These are phyloP conservation scores for Kazachstania sp. DNA, from an alignment of 1,139 yeast species.

Conservation along the genomic window DNA sequence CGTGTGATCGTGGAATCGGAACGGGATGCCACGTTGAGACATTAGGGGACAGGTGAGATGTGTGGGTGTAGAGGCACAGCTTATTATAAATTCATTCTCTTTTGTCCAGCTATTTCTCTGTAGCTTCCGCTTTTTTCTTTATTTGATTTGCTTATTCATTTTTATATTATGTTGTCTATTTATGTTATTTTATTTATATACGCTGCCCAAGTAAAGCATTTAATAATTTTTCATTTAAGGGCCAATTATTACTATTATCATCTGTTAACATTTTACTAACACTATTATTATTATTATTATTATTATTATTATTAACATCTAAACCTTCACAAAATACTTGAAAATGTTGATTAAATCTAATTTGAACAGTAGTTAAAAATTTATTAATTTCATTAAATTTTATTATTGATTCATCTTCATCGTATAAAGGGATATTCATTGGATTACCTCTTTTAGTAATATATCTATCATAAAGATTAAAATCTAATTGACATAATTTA, in stretches of 20 bases:
- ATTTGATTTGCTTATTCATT: background rate
- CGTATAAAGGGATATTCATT: constrained; percentile 5
- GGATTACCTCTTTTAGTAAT: background rate
- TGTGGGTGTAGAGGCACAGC: too few relatives aligned
- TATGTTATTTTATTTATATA: background rate
- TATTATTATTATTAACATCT: constrained; percentile 6
- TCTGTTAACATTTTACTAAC: background rate
- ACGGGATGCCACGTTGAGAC: too few relatives aligned
- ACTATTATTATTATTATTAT: background rate
- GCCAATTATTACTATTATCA: constrained; percentile 4
- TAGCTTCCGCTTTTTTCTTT: background rate
- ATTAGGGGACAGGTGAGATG: too few relatives aligned
- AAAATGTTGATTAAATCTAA: constrained; percentile 15
- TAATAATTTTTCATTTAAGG: constrained; percentile 3
- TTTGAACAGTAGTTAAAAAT: constrained; percentile 9
- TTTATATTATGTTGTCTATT: background rate
- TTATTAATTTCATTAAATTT: constrained; percentile 8
- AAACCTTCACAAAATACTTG: constrained; percentile 16
- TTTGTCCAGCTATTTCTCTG: too few relatives aligned
- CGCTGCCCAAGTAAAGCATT: constrained; percentile 1
- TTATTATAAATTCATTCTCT: too few relatives aligned
- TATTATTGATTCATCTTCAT: constrained; percentile 13
- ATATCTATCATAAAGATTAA: constrained; percentile 10
- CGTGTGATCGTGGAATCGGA: too few relatives aligned
- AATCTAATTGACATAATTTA: constrained; percentile 17